phyloP scores from a whole-genome alignment of 345 rosid genomes.

The Citrus sp. region DNA sequence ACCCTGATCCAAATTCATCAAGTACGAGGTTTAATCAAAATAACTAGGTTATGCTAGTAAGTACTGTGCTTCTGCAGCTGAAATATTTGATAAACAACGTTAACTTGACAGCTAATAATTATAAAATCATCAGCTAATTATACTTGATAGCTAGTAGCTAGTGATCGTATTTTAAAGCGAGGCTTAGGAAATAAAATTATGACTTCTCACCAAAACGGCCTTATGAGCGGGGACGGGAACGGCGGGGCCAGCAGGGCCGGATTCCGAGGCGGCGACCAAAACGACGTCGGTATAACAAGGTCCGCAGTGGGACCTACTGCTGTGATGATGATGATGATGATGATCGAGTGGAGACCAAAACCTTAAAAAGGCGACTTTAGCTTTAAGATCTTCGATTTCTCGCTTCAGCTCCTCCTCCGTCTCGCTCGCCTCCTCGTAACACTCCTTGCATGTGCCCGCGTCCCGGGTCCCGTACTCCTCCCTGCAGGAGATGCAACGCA shows the following conservation, averaged over 20 bases:
- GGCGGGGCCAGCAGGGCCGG: slow-evolving; percentile 30
- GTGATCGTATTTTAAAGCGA: not conserved
- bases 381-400: slow-evolving; percentile 73
- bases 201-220: slow-evolving; percentile 55
- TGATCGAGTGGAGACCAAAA: slow-evolving; percentile 49
- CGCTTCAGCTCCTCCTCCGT: slow-evolving; percentile 72
- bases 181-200: not conserved
- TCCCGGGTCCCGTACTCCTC: slow-evolving; percentile 48
- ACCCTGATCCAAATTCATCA: not conserved
- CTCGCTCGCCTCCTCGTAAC: slow-evolving; percentile 52
- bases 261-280: slow-evolving; percentile 57
- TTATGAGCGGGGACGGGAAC: slow-evolving; percentile 66
- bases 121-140: too few relatives aligned
- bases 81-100: too few relatives aligned
- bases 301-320: slow-evolving; percentile 7
- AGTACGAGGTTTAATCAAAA: not conserved
- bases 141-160: not conserved
- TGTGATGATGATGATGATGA: slow-evolving; percentile 21
- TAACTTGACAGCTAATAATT: too few relatives aligned
- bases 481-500: slow-evolving; percentile 66
- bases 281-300: slow-evolving; percentile 56
- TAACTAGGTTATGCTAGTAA: too few relatives aligned
- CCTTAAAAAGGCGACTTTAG: slow-evolving; percentile 61
- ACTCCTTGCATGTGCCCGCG: slow-evolving; percentile 70
- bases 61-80: not conserved